Evolutionary conservation across 768 basidiomycete genomes (phyloP).

Genomic region (Suillus discolor): DNA sequence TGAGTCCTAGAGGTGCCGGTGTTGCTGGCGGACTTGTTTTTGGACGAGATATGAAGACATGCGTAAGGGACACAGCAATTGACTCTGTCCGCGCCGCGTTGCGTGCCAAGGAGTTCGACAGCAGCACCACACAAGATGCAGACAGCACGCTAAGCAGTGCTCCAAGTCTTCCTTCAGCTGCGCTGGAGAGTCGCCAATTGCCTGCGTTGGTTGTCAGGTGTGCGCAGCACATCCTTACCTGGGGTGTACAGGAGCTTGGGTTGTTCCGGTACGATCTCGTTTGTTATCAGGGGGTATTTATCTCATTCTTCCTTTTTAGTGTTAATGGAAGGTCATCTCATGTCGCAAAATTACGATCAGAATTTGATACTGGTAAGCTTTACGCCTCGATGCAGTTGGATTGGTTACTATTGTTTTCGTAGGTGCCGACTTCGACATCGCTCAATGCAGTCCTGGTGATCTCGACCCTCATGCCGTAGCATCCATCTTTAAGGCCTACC

Average conservation of each 20-base stretch:
- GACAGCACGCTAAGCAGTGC: conserved; percentile 3
- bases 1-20: conserved; percentile 34
- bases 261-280: conserved; percentile 69
- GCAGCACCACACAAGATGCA: background rate
- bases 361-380: conserved; percentile 75
- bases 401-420: conserved; percentile 13
- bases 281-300: background rate
- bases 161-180: conserved; percentile 22
- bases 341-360: conserved; percentile 68
- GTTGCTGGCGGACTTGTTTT: conserved; percentile 62
- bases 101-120: conserved; percentile 9
- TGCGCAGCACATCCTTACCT: conserved; percentile 76
- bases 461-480: conserved; percentile 95
- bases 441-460: conserved; percentile 77
- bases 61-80: conserved; percentile 60
- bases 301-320: conserved; percentile 41
- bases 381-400: conserved; percentile 12
- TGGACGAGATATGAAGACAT: conserved; percentile 56
- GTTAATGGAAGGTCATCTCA: conserved; percentile 85
- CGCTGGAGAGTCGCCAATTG: conserved; percentile 53
- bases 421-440: conserved; percentile 89
- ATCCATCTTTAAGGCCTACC: conserved; percentile 88
- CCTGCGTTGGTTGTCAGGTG: conserved; percentile 83
- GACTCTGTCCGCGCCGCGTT: conserved; percentile 21
- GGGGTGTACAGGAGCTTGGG: conserved; percentile 88